Conservation (phyloP, 352 stramenopile genomes). For the Globisporangium paroecandrum region DNA sequence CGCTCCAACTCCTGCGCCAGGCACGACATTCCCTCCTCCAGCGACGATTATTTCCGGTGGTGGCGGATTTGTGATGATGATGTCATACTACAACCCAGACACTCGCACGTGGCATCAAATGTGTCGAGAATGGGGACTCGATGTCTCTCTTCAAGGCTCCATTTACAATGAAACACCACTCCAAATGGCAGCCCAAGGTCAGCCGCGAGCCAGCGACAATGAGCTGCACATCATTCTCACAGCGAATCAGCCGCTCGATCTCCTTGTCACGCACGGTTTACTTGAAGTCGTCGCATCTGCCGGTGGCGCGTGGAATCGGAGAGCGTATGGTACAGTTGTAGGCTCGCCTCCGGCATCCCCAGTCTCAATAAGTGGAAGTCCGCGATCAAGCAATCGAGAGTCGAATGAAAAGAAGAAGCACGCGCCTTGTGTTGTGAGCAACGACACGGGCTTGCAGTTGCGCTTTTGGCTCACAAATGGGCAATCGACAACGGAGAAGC, state of each 20-base stretch:
- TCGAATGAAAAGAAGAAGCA: conserved; percentile 35
- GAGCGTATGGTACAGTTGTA: conserved; percentile 7
- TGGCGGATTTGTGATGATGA: conserved; percentile 52
- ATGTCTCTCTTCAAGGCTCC: conserved; percentile 60
- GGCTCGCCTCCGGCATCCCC: conserved; percentile 21
- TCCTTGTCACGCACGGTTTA: conserved; percentile 76
- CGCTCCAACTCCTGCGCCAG: conserved; percentile 18
- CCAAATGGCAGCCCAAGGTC: conserved; percentile 2
- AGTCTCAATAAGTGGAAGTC: background rate
- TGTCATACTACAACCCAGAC: conserved; percentile 83
- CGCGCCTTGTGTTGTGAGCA: conserved; percentile 73
- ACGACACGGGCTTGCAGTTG: conserved; percentile 68
- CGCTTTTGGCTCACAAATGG: conserved; percentile 70
- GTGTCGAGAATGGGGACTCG: conserved; percentile 72
- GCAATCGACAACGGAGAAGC: conserved; percentile 28
- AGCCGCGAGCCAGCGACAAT: conserved; percentile 32
- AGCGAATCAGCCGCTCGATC: conserved; percentile 62
- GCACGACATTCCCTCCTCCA: conserved; percentile 21
- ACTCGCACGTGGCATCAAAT: conserved; percentile 80
- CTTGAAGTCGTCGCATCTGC: conserved; percentile 76
- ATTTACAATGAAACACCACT: conserved; percentile 18
- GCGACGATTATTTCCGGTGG: conserved; percentile 63
- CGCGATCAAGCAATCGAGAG: conserved; percentile 16
- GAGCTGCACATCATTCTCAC: conserved; percentile 74
- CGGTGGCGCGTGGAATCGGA: conserved; percentile 67